Percentiles rank a stretch among this genome's conserved stretches.
Evolutionary conservation across 495 filamentous ascomycete species (phyloP).

Genomic region (Aspergillus saccharolyticus): DNA sequence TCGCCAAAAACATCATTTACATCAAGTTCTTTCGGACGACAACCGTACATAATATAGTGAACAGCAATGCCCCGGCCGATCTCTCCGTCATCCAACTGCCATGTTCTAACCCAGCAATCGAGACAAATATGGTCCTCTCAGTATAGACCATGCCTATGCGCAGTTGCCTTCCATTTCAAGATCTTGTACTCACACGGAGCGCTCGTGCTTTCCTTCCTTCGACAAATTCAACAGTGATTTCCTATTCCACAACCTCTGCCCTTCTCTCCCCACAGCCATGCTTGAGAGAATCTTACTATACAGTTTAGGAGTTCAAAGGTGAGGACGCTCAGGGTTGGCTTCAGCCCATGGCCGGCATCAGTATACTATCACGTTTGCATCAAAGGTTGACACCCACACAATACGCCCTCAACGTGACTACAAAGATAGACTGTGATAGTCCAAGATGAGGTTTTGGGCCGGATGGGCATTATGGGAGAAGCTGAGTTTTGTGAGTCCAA

Average conservation of each 20-base stretch:
- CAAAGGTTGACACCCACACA: not conserved
- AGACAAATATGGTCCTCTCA: too few relatives aligned
- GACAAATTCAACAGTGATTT: not conserved
- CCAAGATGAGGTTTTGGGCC: slow-evolving; percentile 58
- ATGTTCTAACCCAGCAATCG: too few relatives aligned
- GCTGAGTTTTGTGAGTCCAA: slow-evolving; percentile 72
- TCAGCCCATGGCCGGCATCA: not conserved
- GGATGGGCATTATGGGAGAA: slow-evolving; percentile 86
- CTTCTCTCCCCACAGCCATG: not conserved
- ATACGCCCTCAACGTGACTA: not conserved
- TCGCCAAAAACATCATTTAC: too few relatives aligned
- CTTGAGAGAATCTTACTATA: not conserved
- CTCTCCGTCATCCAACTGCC: too few relatives aligned
- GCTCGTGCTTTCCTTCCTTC: not conserved
- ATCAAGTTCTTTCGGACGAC: too few relatives aligned
- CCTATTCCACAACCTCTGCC: not conserved
- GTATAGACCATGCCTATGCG: too few relatives aligned
- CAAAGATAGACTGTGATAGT: not conserved
- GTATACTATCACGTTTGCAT: not conserved
- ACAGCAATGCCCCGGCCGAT: too few relatives aligned
- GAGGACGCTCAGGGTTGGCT: not conserved
- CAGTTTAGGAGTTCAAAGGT: not conserved
- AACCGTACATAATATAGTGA: too few relatives aligned
- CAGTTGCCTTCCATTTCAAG: not conserved
- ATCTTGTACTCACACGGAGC: not conserved